phyloP scores from a whole-genome alignment of 306 rosid genomes.

The Myrica gale region DNA sequence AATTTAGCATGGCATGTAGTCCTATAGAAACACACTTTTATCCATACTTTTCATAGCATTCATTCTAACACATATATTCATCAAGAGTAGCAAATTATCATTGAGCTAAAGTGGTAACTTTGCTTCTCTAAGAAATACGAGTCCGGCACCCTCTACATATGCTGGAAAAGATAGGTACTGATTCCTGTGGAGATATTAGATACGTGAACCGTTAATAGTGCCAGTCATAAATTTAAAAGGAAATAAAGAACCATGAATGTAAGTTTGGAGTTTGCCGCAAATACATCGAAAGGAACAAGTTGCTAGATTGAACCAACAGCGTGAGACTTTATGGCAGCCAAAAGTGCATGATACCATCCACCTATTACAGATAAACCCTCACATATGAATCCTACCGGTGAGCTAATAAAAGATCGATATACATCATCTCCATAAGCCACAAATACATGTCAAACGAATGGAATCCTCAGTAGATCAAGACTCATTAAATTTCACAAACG shows the following conservation, averaged over 20 bases:
- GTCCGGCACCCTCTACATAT: not conserved
- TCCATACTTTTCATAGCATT: too few species aligned
- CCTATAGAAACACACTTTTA: not conserved
- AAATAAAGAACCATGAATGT: not conserved
- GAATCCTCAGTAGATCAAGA: conserved; percentile 20
- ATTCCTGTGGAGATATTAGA: not conserved
- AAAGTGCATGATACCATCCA: not conserved
- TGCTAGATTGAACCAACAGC: not conserved
- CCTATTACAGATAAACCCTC: not conserved
- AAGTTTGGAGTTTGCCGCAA: not conserved
- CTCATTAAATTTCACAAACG: not conserved
- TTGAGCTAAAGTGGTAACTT: not conserved
- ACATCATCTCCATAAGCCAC: not conserved
- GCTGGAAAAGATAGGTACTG: not conserved
- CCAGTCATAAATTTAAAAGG: not conserved
- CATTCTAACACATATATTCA: too few species aligned
- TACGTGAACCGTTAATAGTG: not conserved
- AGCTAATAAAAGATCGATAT: not conserved
- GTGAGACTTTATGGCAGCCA: not conserved
- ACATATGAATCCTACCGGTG: not conserved
- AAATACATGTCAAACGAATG: not conserved
- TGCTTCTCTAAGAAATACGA: not conserved
- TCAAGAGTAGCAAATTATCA: not conserved
- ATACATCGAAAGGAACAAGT: not conserved
- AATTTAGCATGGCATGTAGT: not conserved